A percentile compares a stretch with the other conserved stretches of the same genome.
phyloP scores from a whole-genome alignment of 1,284 basidiomycete species.

The Schizopora paradoxa region DNA sequence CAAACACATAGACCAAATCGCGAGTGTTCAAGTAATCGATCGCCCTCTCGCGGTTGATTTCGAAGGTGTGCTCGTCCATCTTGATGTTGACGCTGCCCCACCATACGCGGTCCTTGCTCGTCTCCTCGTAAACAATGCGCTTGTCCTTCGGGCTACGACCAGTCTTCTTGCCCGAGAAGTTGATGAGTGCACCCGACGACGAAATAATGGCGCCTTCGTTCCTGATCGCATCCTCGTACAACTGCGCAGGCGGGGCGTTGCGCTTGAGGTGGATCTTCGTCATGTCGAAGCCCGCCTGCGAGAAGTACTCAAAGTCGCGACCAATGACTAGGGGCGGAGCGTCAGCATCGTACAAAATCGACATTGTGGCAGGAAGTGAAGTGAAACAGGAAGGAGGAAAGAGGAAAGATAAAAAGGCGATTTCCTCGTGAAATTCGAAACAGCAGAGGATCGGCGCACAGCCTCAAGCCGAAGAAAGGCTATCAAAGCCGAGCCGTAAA shows the following conservation, averaged over 20 bases:
- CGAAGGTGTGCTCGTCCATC: slow-evolving; percentile 98
- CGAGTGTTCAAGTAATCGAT: slow-evolving; percentile 99
- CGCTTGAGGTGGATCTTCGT: slow-evolving; percentile 84
- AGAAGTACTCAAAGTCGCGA: slow-evolving; percentile 95
- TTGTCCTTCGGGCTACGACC: slow-evolving; percentile 99
- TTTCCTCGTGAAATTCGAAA: too few species aligned
- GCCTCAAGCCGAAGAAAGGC: slow-evolving; percentile 1
- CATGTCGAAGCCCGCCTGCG: slow-evolving; percentile 99
- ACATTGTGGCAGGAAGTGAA: neutral
- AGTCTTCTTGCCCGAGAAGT: slow-evolving; percentile 99
- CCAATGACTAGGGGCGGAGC: too few species aligned
- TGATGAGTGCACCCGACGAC: slow-evolving; percentile 94
- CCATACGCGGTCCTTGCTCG: slow-evolving; percentile 97
- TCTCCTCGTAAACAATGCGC: slow-evolving; percentile 98
- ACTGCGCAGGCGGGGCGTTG: slow-evolving; percentile 90
- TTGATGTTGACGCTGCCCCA: slow-evolving; percentile 99
- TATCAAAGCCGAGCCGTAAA: neutral
- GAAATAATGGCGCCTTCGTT: slow-evolving; percentile 99
- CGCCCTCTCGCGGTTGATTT: slow-evolving; percentile 99
- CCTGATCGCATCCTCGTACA: slow-evolving; percentile 98
- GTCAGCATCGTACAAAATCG: too few species aligned
- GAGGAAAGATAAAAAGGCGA: too few species aligned
- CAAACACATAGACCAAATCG: slow-evolving; percentile 98
- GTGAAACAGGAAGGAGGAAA: slow-evolving; percentile 1
- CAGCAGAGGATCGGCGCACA: neutral